Conservation (phyloP, 2,329 filamentous ascomycete species). For the Paraconiothyrium brasiliense region DNA sequence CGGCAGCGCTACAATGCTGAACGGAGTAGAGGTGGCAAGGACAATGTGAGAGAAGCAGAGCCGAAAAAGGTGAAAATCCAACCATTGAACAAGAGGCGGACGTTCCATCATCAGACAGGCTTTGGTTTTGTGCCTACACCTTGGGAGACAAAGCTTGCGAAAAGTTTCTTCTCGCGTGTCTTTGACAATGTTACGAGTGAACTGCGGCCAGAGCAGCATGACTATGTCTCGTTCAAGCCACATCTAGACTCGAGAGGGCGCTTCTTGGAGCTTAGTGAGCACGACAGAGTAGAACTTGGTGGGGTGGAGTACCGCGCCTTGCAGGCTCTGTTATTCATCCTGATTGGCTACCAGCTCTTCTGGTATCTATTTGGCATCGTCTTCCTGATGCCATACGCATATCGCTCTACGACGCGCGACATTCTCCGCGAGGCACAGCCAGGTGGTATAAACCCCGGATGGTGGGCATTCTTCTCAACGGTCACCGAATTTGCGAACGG, state of each 20-base stretch:
- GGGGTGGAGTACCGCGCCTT: slow-evolving; percentile 63
- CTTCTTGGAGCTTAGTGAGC: slow-evolving; percentile 49
- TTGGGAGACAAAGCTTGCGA: slow-evolving; percentile 40
- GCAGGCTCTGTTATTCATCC: slow-evolving; percentile 59
- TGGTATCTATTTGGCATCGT: slow-evolving; percentile 56
- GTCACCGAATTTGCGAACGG: slow-evolving; percentile 64
- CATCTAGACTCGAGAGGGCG: slow-evolving; percentile 41
- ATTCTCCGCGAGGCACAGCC: slow-evolving; percentile 52
- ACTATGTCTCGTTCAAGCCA: slow-evolving; percentile 46
- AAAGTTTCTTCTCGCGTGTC: slow-evolving; percentile 31
- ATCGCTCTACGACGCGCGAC: slow-evolving; percentile 49
- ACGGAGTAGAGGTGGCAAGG: slow-evolving; percentile 17
- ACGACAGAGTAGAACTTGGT: slow-evolving; percentile 57
- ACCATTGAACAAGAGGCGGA: slow-evolving; percentile 27
- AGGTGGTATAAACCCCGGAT: slow-evolving; percentile 40
- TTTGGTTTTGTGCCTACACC: slow-evolving; percentile 43
- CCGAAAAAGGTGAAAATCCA: neutral
- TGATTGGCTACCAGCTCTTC: slow-evolving; percentile 50
- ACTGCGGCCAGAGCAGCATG: slow-evolving; percentile 31
- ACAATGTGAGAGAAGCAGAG: slow-evolving; percentile 6
- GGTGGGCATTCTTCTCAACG: slow-evolving; percentile 52
- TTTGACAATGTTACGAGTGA: slow-evolving; percentile 28
- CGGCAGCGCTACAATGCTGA: slow-evolving; percentile 19
- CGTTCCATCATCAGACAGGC: slow-evolving; percentile 37
- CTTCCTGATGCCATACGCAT: slow-evolving; percentile 58